Evolutionary conservation across 2,329 filamentous ascomycete genomes (phyloP).

Genomic region (Monilinia vaccinii-corymbosi): DNA sequence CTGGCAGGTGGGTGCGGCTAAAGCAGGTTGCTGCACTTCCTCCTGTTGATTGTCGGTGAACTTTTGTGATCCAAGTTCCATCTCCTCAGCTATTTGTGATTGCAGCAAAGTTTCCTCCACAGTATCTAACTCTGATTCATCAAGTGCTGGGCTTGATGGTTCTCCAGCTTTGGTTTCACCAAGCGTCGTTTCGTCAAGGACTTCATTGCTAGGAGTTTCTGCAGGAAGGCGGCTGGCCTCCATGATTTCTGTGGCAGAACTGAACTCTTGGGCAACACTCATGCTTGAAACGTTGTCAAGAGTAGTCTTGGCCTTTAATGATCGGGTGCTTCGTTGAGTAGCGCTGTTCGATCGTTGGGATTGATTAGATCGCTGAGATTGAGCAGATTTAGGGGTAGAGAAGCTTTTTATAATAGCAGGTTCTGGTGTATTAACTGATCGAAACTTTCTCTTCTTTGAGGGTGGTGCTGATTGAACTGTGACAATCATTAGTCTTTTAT

Average conservation of each 20-base stretch:
- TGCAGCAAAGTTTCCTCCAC: slow-evolving; percentile 7
- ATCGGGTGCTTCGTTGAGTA: not conserved
- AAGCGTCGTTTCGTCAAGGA: slow-evolving; percentile 4
- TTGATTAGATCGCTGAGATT: not conserved
- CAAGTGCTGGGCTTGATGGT: not conserved
- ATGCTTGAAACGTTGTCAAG: slow-evolving; percentile 2
- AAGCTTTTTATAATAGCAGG: not conserved
- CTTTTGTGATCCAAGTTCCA: not conserved
- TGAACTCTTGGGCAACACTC: not conserved
- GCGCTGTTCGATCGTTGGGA: not conserved
- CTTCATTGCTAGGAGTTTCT: not conserved
- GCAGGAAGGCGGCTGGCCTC: not conserved
- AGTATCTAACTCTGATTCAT: not conserved
- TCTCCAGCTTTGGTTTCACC: not conserved
- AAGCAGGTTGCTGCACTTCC: not conserved
- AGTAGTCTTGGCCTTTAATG: slow-evolving; percentile 8
- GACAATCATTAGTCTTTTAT: not conserved
- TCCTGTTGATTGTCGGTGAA: not conserved
- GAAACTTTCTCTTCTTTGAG: slow-evolving; percentile 13
- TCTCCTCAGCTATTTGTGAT: slow-evolving; percentile 7
- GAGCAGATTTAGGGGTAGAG: not conserved
- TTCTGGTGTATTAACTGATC: slow-evolving; percentile 6
- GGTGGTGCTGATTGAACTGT: slow-evolving; percentile 2
- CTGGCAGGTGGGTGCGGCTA: slow-evolving; percentile 28
- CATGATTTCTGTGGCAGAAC: not conserved